phyloP scores from a whole-genome alignment of 192 early-diverging fungal genomes.

The Backusella circina region DNA sequence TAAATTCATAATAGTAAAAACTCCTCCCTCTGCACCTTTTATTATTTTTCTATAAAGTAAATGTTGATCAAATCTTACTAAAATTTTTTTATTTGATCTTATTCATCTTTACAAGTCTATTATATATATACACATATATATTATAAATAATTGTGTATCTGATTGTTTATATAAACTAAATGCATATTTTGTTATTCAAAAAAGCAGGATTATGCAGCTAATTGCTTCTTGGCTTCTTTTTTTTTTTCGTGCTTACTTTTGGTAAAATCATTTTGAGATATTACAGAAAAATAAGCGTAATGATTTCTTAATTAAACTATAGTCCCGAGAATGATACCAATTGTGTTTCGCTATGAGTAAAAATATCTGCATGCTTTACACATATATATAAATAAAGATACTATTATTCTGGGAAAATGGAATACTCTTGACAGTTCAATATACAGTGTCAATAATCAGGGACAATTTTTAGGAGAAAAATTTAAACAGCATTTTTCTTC shows the following conservation, averaged over 20 bases:
- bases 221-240: not conserved
- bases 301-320: not conserved
- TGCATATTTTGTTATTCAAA: constrained; percentile 1
- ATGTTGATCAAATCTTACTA: not conserved
- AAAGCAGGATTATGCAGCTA: not conserved
- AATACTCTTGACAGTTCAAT: not conserved
- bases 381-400: not conserved
- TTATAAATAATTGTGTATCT: not conserved
- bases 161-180: not conserved
- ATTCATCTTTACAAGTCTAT: not conserved
- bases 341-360: not conserved
- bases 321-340: not conserved
- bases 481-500: not conserved
- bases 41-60: not conserved
- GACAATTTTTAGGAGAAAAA: not conserved
- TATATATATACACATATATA: not conserved
- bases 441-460: not conserved
- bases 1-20: not conserved
- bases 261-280: not conserved
- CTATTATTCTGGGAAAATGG: not conserved
- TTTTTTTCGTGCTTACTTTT: not conserved
- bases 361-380: not conserved
- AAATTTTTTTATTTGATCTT: too few species aligned
- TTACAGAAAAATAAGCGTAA: not conserved
- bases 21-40: not conserved